phyloP scores from a whole-genome alignment of 305 asterid genomes.

The Plantago rigida region DNA sequence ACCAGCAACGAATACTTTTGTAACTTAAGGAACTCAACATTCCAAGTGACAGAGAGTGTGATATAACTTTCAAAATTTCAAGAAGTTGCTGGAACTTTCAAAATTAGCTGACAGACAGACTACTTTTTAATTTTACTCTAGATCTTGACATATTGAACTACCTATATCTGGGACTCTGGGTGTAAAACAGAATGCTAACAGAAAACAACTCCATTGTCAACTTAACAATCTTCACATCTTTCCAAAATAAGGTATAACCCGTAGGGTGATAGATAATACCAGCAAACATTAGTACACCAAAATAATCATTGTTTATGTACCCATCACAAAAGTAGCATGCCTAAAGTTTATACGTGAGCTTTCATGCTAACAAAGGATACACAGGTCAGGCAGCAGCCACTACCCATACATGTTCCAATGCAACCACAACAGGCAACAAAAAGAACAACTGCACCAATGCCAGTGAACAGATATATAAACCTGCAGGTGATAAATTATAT shows the following conservation, averaged over 20 bases:
- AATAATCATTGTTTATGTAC: neutral
- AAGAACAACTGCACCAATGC: conserved; percentile 58
- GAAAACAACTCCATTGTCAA: conserved; percentile 6
- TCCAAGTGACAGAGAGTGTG: conserved; percentile 11
- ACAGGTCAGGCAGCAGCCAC: conserved; percentile 83
- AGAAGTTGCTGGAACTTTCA: neutral
- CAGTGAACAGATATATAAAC: conserved; percentile 88
- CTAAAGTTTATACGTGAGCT: conserved; percentile 11
- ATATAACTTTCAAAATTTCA: conserved; percentile 11
- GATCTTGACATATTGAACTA: conserved; percentile 3
- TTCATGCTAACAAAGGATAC: conserved; percentile 52
- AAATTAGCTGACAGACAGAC: neutral
- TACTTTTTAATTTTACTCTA: neutral
- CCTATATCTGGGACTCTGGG: conserved; percentile 12
- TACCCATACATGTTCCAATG: conserved; percentile 65
- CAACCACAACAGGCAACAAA: conserved; percentile 87
- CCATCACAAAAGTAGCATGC: conserved; percentile 6
- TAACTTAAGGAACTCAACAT: conserved; percentile 56
- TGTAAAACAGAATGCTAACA: conserved; percentile 5
- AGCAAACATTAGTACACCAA: conserved; percentile 13
- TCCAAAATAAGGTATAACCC: conserved; percentile 13
- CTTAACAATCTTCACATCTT: conserved; percentile 12
- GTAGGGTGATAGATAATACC: conserved; percentile 1
- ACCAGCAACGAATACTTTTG: conserved; percentile 67
- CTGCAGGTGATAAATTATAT: conserved; percentile 40